Percentiles rank a stretch among this genome's conserved stretches.
Evolutionary conservation across 2,329 filamentous ascomycete species (phyloP).

Genomic region (Colletotrichum trifolii): DNA sequence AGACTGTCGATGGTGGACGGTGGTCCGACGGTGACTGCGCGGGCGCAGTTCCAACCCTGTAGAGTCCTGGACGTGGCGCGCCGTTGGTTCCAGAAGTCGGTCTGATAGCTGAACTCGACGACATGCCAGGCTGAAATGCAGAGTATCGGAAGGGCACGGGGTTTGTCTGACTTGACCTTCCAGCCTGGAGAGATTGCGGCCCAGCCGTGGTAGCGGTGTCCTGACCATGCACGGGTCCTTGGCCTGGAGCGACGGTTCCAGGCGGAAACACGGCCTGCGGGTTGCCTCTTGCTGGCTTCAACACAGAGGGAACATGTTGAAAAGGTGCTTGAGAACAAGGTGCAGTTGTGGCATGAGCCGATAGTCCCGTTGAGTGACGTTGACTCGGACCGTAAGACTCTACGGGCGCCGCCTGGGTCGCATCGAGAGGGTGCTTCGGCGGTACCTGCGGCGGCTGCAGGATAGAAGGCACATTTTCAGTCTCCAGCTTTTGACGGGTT

Average conservation of each 20-base stretch:
- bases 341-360: background rate
- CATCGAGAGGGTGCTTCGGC: constrained; percentile 33
- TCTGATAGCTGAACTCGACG: background rate
- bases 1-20: background rate
- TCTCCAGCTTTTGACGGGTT: constrained; percentile 33
- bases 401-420: background rate
- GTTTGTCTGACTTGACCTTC: background rate
- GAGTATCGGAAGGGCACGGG: background rate
- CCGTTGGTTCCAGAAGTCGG: background rate
- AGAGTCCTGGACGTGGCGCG: background rate
- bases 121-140: constrained; percentile 12
- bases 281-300: constrained; percentile 44
- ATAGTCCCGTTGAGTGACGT: background rate
- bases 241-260: background rate
- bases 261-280: background rate
- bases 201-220: no score
- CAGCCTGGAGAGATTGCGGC: background rate
- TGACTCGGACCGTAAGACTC: background rate
- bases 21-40: background rate
- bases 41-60: constrained; percentile 27
- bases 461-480: constrained; percentile 39
- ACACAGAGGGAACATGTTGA: constrained; percentile 43
- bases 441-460: constrained; percentile 41
- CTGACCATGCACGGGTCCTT: no score
- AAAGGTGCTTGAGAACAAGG: background rate